These are phyloP conservation scores for Vaccinium macrocarpon DNA, from an alignment of 148 eudicot genomes.

Conservation along the genomic window DNA sequence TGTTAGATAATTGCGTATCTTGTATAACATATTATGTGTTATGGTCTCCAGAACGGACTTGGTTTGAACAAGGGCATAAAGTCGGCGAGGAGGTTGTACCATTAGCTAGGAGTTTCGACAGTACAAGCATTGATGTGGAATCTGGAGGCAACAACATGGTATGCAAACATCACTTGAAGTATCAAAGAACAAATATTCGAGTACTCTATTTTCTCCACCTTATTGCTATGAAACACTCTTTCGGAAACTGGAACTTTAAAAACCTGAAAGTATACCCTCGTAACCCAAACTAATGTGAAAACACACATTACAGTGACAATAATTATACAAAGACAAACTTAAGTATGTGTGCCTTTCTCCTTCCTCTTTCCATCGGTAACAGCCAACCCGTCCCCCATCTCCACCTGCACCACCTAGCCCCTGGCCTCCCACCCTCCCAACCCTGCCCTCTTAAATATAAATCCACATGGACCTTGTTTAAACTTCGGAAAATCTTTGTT, in stretches of 20 bases:
- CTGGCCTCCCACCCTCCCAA: not conserved
- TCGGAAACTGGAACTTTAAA: not conserved
- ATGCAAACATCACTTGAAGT: slow-evolving; percentile 17
- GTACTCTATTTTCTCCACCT: not conserved
- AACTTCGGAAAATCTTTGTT: not conserved
- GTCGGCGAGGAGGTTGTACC: slow-evolving; percentile 94
- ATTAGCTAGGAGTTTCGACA: slow-evolving; percentile 79
- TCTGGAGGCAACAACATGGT: slow-evolving; percentile 53
- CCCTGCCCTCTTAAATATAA: not conserved
- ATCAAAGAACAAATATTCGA: not conserved
- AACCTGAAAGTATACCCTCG: not conserved
- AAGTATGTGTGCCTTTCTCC: not conserved
- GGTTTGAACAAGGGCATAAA: slow-evolving; percentile 91
- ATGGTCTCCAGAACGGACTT: slow-evolving; percentile 59
- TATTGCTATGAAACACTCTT: not conserved
- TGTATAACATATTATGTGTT: not conserved
- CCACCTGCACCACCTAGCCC: not conserved
- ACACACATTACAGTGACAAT: not conserved
- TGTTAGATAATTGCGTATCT: not conserved
- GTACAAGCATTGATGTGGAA: slow-evolving; percentile 59
- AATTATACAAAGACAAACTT: not conserved
- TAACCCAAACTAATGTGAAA: not conserved
- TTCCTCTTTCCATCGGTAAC: not conserved
- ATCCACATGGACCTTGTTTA: not conserved
- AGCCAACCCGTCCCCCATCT: not conserved